Conservation (phyloP, 345 rosid genomes). For the Salix purpurea region DNA sequence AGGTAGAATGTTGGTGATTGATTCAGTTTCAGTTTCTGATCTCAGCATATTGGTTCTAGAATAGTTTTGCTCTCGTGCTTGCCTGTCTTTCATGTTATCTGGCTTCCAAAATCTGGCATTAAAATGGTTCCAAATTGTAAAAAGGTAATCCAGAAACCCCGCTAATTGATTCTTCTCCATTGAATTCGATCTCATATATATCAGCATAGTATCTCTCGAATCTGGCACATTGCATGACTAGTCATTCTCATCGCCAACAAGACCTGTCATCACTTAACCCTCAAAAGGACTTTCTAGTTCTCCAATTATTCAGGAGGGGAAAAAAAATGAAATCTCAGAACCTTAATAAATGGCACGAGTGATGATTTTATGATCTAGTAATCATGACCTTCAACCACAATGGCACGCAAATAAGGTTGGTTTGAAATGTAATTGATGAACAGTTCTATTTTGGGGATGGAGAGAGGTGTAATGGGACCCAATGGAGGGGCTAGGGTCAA, state of each 20-base stretch:
- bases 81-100: background rate
- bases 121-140: background rate
- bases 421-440: constrained; percentile 48
- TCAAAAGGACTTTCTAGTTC: constrained; percentile 40
- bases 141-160: background rate
- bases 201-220: constrained; percentile 68
- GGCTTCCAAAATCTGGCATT: background rate
- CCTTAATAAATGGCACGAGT: constrained; percentile 49
- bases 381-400: background rate
- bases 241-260: constrained; percentile 48
- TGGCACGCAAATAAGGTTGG: constrained; percentile 1
- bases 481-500: constrained; percentile 79
- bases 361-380: constrained; percentile 24
- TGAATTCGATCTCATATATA: constrained; percentile 43
- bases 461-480: constrained; percentile 79
- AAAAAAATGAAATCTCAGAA: constrained; percentile 45
- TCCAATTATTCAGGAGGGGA: constrained; percentile 37
- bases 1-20: constrained; percentile 4
- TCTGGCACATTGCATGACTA: constrained; percentile 58
- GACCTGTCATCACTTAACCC: constrained; percentile 64
- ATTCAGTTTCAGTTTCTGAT: background rate
- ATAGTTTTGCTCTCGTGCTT: background rate
- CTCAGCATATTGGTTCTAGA: background rate
- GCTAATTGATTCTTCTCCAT: too few relatives aligned
- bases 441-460: constrained; percentile 49